These are phyloP conservation scores for Forsythia viridissima DNA, from an alignment of 257 asterid species.

Conservation along the genomic window DNA sequence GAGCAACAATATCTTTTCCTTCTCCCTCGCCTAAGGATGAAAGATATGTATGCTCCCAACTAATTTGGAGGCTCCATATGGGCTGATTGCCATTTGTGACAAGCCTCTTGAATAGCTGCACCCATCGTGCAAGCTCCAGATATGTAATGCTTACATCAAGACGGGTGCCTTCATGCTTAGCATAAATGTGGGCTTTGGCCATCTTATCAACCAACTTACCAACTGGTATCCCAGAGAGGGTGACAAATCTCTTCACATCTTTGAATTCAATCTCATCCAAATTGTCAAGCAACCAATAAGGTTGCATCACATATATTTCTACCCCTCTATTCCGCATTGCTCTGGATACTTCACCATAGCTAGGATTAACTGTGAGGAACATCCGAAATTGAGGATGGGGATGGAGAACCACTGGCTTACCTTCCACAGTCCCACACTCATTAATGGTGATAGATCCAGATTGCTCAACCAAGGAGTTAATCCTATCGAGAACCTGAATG, in stretches of 20 bases:
- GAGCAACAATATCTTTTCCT: slow-evolving; percentile 63
- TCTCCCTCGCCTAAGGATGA: slow-evolving; percentile 80
- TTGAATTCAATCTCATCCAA: slow-evolving; percentile 57
- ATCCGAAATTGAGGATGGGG: slow-evolving; percentile 92
- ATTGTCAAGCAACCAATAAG: slow-evolving; percentile 47
- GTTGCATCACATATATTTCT: slow-evolving; percentile 77
- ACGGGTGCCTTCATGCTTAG: slow-evolving; percentile 64
- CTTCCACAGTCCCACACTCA: slow-evolving; percentile 92
- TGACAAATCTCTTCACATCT: slow-evolving; percentile 70
- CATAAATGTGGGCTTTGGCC: slow-evolving; percentile 83
- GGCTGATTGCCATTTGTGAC: slow-evolving; percentile 68
- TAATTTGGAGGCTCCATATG: slow-evolving; percentile 78
- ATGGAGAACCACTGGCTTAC: slow-evolving; percentile 75
- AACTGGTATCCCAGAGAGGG: slow-evolving; percentile 75
- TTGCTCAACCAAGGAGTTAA: slow-evolving; percentile 96
- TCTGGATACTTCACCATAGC: slow-evolving; percentile 92
- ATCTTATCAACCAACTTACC: slow-evolving; percentile 72
- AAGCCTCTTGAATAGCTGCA: slow-evolving; percentile 78
- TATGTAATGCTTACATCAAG: slow-evolving; percentile 60
- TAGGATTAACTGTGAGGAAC: slow-evolving; percentile 93
- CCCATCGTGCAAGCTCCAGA: slow-evolving; percentile 96
- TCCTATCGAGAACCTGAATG: slow-evolving; percentile 93
- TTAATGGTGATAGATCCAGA: slow-evolving; percentile 92
- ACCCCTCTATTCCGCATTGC: slow-evolving; percentile 99
- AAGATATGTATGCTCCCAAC: slow-evolving; percentile 89